Evolutionary conservation across 1,139 yeast genomes (phyloP), one percentile per base, ranked within the genome.

Genomic region (Lodderomyces theae): DNA sequence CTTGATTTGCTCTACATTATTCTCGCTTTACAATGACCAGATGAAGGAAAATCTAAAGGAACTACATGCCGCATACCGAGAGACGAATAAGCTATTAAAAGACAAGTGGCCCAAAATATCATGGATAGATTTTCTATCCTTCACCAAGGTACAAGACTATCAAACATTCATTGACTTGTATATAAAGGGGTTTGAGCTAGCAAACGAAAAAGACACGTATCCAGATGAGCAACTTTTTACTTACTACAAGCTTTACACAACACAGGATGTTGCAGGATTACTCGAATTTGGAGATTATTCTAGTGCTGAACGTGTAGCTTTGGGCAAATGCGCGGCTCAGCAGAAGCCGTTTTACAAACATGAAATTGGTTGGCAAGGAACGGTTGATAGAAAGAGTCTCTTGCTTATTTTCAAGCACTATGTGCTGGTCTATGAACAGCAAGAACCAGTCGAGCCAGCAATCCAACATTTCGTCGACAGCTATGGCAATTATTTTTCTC

Each of bases 71-170:
- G 61, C 72, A 1, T 72, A 53, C 42, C 44, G 45, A 35, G 46
- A 62, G 3, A 69, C 67, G 35, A 67, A 64, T 41, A 47, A 59
- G 2, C 54, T 69, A 35, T 42, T 47, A 1, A 63, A 61, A 17
- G 49, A 58, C 3, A 48, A 50, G 13, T 66, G 73, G 73, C 72
- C 72, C 9, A 66, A 67, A 41, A 51, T 61, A 2, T 49, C 65
- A 12, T 72, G 76, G 76, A 46, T 61, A 3, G 69, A 65, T 34
- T 72, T 60, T 45, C 42, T 71, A 21, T 53, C 49, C 10, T 41
- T 63, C 3, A 52, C 58, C 26, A 49, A 54, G 37, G 52, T 51
- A 16, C 8, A 29, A 6, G 12, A 30, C 10, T 9, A 16, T 16
- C 16, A 29, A 13, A 48, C 58, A 18, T 58, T 65, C 38, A 51